These are phyloP conservation scores for Nannizzia gypsea DNA, from an alignment of 2,329 filamentous ascomycete genomes.

Conservation along the genomic window DNA sequence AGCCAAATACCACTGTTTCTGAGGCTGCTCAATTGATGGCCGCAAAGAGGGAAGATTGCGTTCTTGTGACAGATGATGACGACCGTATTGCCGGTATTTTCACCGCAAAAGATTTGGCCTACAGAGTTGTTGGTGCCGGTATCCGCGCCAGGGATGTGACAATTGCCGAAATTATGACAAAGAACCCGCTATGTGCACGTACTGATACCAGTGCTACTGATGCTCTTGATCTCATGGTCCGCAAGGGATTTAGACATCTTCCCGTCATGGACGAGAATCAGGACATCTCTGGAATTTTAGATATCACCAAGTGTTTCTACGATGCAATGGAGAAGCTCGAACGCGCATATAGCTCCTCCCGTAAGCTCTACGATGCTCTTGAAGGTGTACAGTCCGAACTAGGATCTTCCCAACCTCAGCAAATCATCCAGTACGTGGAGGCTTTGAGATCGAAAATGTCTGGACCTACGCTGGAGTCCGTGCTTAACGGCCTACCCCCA, in stretches of 20 bases:
- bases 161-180: constrained; percentile 98
- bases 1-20: constrained; percentile 82
- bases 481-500: constrained; percentile 81
- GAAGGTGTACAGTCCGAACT: constrained; percentile 97
- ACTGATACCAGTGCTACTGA: constrained; percentile 98
- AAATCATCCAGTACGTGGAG: constrained; percentile 98
- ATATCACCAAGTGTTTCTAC: constrained; percentile 99
- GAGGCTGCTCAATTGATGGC: constrained; percentile 98
- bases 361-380: constrained; percentile 91
- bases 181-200: constrained; percentile 93
- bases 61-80: constrained; percentile 93
- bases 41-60: constrained; percentile 94
- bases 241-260: constrained; percentile 93
- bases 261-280: constrained; percentile 99
- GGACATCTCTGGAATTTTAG: constrained; percentile 92
- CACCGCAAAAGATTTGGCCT: constrained; percentile 95
- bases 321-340: constrained; percentile 99
- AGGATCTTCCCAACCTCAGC: constrained; percentile 88
- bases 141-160: constrained; percentile 81
- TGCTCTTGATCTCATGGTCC: constrained; percentile 92
- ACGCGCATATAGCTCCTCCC: constrained; percentile 92
- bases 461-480: constrained; percentile 86
- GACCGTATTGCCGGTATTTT: constrained; percentile 98
- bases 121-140: constrained; percentile 85
- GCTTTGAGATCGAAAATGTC: constrained; percentile 94